Evolutionary conservation across 2,329 filamentous ascomycete species (phyloP).

Genomic region (Exophiala mesophila): DNA sequence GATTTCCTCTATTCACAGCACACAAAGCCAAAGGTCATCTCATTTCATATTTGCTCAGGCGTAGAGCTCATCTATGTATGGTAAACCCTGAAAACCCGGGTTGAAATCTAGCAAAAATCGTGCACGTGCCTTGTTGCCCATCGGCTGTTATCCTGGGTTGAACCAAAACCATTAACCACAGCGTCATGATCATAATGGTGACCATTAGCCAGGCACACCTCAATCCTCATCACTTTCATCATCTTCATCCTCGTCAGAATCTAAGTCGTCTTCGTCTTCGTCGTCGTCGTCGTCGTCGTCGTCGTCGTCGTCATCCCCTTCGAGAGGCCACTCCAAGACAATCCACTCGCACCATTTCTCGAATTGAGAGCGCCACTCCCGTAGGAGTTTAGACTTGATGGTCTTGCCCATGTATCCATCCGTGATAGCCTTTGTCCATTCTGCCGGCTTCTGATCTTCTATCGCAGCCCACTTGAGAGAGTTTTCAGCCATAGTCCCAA

Average conservation of each 20-base stretch:
- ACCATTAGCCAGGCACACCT: too few relatives aligned
- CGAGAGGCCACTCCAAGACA: slow-evolving; percentile 65
- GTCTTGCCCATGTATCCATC: slow-evolving; percentile 68
- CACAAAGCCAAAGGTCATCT: too few relatives aligned
- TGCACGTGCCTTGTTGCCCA: too few relatives aligned
- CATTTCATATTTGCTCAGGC: too few relatives aligned
- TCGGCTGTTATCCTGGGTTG: too few relatives aligned
- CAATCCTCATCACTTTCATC: slow-evolving; percentile 9
- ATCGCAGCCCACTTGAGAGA: slow-evolving; percentile 86
- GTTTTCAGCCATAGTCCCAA: slow-evolving; percentile 86
- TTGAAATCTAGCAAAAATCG: too few relatives aligned
- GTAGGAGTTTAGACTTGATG: slow-evolving; percentile 65
- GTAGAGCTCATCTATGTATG: too few relatives aligned
- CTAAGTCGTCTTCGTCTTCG: slow-evolving; percentile 22
- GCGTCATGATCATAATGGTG: too few relatives aligned
- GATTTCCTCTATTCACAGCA: too few relatives aligned
- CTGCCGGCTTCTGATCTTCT: slow-evolving; percentile 66
- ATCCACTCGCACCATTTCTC: slow-evolving; percentile 91
- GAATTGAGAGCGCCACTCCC: slow-evolving; percentile 76
- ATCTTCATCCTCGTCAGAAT: slow-evolving; percentile 23
- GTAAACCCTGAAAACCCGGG: too few relatives aligned
- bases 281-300: slow-evolving; percentile 24
- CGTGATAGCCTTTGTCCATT: slow-evolving; percentile 69
- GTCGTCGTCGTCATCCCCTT: slow-evolving; percentile 40
- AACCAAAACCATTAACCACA: too few relatives aligned